phyloP scores from a whole-genome alignment of 1,284 basidiomycete species.

The Ganoderma lingzhi region DNA sequence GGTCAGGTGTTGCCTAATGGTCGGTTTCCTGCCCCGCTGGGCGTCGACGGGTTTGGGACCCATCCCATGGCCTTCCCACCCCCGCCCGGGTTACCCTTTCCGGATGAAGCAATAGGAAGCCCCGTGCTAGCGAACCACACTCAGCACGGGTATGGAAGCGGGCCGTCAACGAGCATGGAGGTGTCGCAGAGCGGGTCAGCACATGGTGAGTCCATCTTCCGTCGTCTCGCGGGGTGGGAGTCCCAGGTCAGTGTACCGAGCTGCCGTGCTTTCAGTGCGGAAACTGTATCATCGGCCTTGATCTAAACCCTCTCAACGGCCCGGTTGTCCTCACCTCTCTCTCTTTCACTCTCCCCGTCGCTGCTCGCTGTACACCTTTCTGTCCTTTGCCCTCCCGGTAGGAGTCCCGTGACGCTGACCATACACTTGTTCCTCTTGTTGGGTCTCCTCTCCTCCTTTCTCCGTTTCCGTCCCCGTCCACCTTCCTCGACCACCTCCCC shows the following conservation, averaged over 20 bases:
- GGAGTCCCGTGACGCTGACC: conserved; percentile 45
- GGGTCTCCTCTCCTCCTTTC: conserved; percentile 15
- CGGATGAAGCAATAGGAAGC: conserved; percentile 46
- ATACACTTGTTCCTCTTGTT: conserved; percentile 39
- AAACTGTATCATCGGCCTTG: conserved; percentile 74
- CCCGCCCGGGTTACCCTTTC: conserved; percentile 67
- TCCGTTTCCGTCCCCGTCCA: not conserved
- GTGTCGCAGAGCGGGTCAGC: conserved; percentile 48
- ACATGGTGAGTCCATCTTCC: conserved; percentile 72
- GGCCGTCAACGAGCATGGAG: conserved; percentile 38
- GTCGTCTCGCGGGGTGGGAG: conserved; percentile 70
- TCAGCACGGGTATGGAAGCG: conserved; percentile 35
- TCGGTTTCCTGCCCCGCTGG: conserved; percentile 34
- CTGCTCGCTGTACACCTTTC: conserved; percentile 35
- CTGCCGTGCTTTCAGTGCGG: conserved; percentile 84
- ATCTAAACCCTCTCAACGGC: conserved; percentile 47
- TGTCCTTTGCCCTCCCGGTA: conserved; percentile 41
- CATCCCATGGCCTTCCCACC: conserved; percentile 58
- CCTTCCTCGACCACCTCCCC: not conserved
- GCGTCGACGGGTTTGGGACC: conserved; percentile 34
- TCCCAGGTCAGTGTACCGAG: conserved; percentile 79
- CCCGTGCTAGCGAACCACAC: conserved; percentile 32
- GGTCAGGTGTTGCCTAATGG: conserved; percentile 36
- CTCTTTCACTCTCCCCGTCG: conserved; percentile 38
- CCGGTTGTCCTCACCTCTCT: conserved; percentile 37